Percentiles rank a stretch among this genome's conserved stretches.
Conservation (phyloP, 176 grass and related monocot species). For the Neostapfia colusana region DNA sequence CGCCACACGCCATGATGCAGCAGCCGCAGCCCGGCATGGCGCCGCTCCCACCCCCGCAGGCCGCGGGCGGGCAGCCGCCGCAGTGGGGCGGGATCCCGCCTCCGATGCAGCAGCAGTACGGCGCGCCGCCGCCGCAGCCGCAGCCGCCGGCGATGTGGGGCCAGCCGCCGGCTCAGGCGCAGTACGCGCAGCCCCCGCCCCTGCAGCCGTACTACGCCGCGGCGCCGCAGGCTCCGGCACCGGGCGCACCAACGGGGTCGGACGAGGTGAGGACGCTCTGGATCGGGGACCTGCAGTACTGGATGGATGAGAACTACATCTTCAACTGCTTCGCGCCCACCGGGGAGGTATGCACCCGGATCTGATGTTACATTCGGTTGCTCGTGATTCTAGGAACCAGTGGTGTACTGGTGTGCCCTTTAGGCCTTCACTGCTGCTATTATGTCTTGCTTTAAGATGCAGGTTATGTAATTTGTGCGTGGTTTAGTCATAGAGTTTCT, state of each 20-base stretch:
- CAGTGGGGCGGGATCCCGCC: conserved; percentile 84
- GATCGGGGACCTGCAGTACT: conserved; percentile 81
- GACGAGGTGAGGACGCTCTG: conserved; percentile 74
- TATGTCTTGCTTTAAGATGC: neutral
- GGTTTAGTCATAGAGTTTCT: neutral
- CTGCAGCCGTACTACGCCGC: conserved; percentile 51
- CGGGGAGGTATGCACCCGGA: conserved; percentile 44
- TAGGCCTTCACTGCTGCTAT: neutral
- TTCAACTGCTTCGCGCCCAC: conserved; percentile 58
- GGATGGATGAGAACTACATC: conserved; percentile 83
- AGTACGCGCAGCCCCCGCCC: conserved; percentile 45
- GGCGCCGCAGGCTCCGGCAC: neutral
- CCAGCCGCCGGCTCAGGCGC: conserved; percentile 48
- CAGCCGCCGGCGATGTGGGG: neutral
- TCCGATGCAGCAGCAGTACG: conserved; percentile 63
- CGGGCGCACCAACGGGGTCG: neutral
- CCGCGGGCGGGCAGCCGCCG: conserved; percentile 48
- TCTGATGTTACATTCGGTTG: neutral
- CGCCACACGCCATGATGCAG: conserved; percentile 54
- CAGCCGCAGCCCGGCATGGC: conserved; percentile 43
- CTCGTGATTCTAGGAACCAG: neutral
- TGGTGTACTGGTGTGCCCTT: too few species aligned
- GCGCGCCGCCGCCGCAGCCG: conserved; percentile 47
- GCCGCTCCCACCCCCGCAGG: conserved; percentile 33
- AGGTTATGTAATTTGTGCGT: neutral